These are phyloP conservation scores for Boletus smithii DNA, from an alignment of 1,284 basidiomycete genomes.

Conservation along the genomic window DNA sequence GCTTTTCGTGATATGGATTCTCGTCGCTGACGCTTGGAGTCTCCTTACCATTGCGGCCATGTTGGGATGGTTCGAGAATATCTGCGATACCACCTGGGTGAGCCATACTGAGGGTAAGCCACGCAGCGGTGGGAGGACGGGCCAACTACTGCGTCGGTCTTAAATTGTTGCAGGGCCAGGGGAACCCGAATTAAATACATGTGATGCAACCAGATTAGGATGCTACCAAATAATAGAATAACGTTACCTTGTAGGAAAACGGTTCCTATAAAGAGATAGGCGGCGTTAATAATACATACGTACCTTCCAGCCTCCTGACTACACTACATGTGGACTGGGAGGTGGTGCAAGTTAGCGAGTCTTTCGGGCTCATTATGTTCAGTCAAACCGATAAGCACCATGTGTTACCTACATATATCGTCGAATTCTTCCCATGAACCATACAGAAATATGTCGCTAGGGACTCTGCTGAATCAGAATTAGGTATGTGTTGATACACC, in stretches of 20 bases:
- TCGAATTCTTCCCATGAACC: background rate
- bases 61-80: background rate
- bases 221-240: too few relatives aligned
- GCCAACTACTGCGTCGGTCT: background rate
- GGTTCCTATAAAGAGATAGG: background rate
- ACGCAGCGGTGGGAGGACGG: background rate
- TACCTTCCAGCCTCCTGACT: too few relatives aligned
- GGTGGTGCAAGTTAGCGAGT: background rate
- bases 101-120: constrained; percentile 14
- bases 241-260: too few relatives aligned
- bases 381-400: background rate
- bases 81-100: background rate
- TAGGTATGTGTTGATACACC: constrained; percentile 1
- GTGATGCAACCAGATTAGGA: too few relatives aligned
- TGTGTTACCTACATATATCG: background rate
- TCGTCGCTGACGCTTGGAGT: constrained; percentile 28
- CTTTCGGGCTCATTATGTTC: background rate
- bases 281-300: too few relatives aligned
- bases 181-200: too few relatives aligned
- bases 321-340: too few relatives aligned
- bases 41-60: background rate
- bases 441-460: background rate
- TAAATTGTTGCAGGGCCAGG: background rate
- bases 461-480: background rate
- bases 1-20: constrained; percentile 31